Evolutionary conservation across 176 grass and related monocot species (phyloP), one percentile per base, ranked within the genome.

Genomic region (Carex parvula): DNA sequence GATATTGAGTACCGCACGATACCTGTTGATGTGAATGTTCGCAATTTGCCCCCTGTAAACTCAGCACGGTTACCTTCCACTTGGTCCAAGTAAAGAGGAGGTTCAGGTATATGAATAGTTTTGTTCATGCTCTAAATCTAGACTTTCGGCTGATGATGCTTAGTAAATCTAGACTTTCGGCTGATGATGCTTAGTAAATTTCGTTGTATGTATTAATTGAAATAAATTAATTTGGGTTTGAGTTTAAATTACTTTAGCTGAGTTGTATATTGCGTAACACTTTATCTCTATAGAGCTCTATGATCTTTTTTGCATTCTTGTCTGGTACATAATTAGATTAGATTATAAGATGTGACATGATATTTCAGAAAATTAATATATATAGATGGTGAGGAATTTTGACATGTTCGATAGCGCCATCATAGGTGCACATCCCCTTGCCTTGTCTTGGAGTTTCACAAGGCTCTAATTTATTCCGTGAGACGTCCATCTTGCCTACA

Each of bases 1-100:
- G 92, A 92, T 17, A 98, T 98, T 15, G 95, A 98, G 80, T 98
- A 95, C 77, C 84, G 91, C 60, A 95, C 89, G 91, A 10, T 93
- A 62, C 95, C 91, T 24, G 81, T 92, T 3, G 95, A 98, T 70
- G 69, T 98, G 48, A 95, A 98, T 77, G 68, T 98, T 35, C 81
- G 92, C 9, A 91, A 92, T 18, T 87, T 90, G 18, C 92, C 91
- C 3, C 42, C 59, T 6, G 80, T 90, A 26, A 86, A 83, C 20
- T 91, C 95, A 17, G 44, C 69, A 0, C 89, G 95, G 26, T 76
- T 95, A 86, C 95, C 95, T 0, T 88, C 92, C 18, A 98, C 88
- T 13, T 95, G 92, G 95, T 71, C 81, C 4, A 4, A 5, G 37
- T 37, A 8, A 17, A 29, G 5, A 55, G 20, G 30, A 32, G 72